Evolutionary conservation across 2,329 filamentous ascomycete species (phyloP).

Genomic region (Colletotrichum sp.): DNA sequence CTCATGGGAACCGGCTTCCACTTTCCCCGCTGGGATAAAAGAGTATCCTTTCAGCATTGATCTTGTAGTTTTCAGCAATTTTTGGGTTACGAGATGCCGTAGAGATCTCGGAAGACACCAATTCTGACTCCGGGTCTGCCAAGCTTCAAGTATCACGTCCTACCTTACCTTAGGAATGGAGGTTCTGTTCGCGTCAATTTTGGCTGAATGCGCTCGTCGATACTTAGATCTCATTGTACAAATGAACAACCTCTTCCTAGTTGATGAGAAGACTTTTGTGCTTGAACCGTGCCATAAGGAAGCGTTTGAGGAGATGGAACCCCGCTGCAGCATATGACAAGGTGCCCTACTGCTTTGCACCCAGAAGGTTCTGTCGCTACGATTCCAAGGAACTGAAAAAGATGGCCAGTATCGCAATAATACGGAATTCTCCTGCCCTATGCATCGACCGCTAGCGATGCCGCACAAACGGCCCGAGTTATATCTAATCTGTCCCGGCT

Average conservation of each 20-base stretch:
- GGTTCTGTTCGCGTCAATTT: background rate
- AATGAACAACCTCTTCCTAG: no score
- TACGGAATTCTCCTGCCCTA: background rate
- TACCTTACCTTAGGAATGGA: background rate
- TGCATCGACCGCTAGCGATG: background rate
- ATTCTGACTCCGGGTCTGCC: no score
- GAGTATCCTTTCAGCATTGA: background rate
- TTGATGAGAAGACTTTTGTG: no score
- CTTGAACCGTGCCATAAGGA: background rate
- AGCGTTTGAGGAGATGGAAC: background rate
- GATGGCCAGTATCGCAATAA: background rate
- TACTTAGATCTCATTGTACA: background rate
- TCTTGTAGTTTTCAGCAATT: fast-evolving
- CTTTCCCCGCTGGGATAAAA: background rate
- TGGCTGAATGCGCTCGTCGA: background rate
- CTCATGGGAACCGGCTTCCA: background rate
- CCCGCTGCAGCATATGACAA: background rate
- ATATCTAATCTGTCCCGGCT: fast-evolving
- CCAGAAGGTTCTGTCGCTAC: background rate
- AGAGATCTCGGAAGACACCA: background rate
- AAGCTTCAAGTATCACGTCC: fast-evolving
- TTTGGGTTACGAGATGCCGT: fast-evolving
- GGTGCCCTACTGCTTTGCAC: background rate
- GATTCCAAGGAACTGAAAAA: background rate
- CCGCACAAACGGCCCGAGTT: background rate